Percentiles rank a stretch among this genome's conserved stretches.
These are phyloP conservation scores for Plenodomus lindquistii DNA, from an alignment of 2,329 filamentous ascomycete genomes.

Conservation along the genomic window DNA sequence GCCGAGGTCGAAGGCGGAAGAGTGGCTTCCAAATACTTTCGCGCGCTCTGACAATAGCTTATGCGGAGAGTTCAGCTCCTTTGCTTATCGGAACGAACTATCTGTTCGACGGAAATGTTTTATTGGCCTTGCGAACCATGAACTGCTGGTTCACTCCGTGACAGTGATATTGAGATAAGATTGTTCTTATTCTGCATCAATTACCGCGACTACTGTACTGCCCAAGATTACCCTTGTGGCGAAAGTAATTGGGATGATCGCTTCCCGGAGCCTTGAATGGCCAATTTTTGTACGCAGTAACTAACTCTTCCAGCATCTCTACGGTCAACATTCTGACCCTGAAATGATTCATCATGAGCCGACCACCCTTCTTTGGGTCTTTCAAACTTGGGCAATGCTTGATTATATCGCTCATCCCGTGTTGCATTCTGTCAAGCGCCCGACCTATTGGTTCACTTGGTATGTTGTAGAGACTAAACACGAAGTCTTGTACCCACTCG, in stretches of 20 bases:
- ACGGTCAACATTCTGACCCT: constrained; percentile 34
- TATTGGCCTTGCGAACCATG: neutral
- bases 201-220: neutral
- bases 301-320: constrained; percentile 39
- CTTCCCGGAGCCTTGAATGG: constrained; percentile 34
- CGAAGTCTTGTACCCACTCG: constrained; percentile 38
- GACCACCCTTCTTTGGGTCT: constrained; percentile 38
- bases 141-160: too few species aligned
- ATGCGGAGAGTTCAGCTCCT: neutral
- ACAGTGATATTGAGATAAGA: neutral
- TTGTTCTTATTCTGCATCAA: neutral
- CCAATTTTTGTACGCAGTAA: constrained; percentile 39
- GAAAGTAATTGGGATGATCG: constrained; percentile 31
- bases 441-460: constrained; percentile 10
- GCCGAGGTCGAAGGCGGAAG: neutral
- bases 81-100: neutral
- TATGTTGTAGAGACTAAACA: constrained; percentile 17
- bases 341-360: constrained; percentile 35
- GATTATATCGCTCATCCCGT: constrained; percentile 32
- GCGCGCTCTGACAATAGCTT: neutral
- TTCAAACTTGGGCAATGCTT: constrained; percentile 29
- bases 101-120: neutral
- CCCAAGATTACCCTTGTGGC: constrained; percentile 3
- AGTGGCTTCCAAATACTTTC: neutral
- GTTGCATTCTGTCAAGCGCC: constrained; percentile 34